A percentile compares a stretch with the other conserved stretches of the same genome.
Evolutionary conservation across 257 asterid species (phyloP).

Genomic region (Salvia splendens): DNA sequence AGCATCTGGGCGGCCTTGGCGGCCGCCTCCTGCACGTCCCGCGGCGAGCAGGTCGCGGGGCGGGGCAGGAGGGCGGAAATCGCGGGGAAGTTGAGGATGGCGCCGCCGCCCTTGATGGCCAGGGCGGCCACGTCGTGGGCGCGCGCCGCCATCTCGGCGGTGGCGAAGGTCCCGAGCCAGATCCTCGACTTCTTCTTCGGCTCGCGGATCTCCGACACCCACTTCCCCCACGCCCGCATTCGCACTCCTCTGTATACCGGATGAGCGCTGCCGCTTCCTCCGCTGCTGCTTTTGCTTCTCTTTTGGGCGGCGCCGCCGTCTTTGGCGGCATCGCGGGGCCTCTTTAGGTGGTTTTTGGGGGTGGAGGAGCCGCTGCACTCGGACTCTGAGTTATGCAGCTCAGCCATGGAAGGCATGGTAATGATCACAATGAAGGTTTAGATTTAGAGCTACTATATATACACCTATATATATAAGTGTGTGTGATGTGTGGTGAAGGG

Average conservation of each 20-base stretch:
- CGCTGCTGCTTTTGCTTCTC: background rate
- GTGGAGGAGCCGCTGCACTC: slow-evolving; percentile 27
- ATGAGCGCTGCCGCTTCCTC: slow-evolving; percentile 27
- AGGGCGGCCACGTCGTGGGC: slow-evolving; percentile 88
- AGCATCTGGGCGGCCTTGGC: slow-evolving; percentile 72
- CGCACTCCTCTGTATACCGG: slow-evolving; percentile 68
- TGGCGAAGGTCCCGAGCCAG: slow-evolving; percentile 81
- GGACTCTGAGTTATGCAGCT: slow-evolving; percentile 35
- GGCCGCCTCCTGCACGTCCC: slow-evolving; percentile 82
- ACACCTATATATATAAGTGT: background rate
- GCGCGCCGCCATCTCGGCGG: slow-evolving; percentile 81
- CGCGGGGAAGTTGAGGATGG: slow-evolving; percentile 71
- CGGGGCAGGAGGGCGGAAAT: slow-evolving; percentile 54
- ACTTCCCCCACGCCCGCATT: slow-evolving; percentile 85
- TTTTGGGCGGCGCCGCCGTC: background rate
- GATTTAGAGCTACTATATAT: slow-evolving; percentile 4
- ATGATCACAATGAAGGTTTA: background rate
- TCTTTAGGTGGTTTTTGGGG: slow-evolving; percentile 34
- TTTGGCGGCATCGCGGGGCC: slow-evolving; percentile 24
- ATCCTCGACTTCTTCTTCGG: slow-evolving; percentile 79
- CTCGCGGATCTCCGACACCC: slow-evolving; percentile 87
- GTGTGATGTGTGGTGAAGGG: too few species aligned
- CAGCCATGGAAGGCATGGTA: slow-evolving; percentile 37
- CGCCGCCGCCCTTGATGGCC: slow-evolving; percentile 64
- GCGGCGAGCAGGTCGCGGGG: slow-evolving; percentile 69